A percentile compares a stretch with the other conserved stretches of the same genome.
Conservation (phyloP, 2,329 filamentous ascomycete genomes). For the Aspergillus sp. region DNA sequence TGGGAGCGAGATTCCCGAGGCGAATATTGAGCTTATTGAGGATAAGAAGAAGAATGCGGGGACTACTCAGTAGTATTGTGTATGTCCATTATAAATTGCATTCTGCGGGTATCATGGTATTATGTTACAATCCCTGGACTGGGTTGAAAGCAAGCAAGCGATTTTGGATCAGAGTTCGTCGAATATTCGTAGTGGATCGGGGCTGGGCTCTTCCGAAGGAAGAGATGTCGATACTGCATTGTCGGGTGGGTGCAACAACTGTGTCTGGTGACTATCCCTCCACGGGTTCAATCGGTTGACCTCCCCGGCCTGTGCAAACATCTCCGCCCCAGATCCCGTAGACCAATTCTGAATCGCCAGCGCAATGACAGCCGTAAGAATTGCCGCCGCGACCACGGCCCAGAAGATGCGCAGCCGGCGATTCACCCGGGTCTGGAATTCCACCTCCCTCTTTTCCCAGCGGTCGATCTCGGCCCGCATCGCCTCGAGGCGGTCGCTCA, state of each 20-base stretch:
- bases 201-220: slow-evolving; percentile 7
- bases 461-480: slow-evolving; percentile 39
- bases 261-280: no score
- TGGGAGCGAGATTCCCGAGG: slow-evolving; percentile 77
- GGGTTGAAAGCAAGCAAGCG: no score
- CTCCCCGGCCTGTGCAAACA: slow-evolving; percentile 7
- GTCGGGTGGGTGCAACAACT: no score
- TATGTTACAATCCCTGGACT: no score
- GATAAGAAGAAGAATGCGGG: slow-evolving; percentile 95
- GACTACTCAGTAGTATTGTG: no score
- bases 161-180: slow-evolving; percentile 27
- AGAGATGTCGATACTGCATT: no score
- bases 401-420: slow-evolving; percentile 40
- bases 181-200: slow-evolving; percentile 26
- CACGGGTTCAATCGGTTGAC: no score
- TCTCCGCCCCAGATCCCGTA: not conserved
- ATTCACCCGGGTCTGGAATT: slow-evolving; percentile 40
- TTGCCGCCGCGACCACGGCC: slow-evolving; percentile 24
- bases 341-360: slow-evolving; percentile 28
- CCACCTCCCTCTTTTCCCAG: slow-evolving; percentile 42
- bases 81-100: slow-evolving; percentile 23
- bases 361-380: slow-evolving; percentile 29
- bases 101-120: no score
- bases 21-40: slow-evolving; percentile 91
- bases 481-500: slow-evolving; percentile 38